These are phyloP conservation scores for Erodium chrysanthum DNA, from an alignment of 441 rosid genomes.

Conservation along the genomic window DNA sequence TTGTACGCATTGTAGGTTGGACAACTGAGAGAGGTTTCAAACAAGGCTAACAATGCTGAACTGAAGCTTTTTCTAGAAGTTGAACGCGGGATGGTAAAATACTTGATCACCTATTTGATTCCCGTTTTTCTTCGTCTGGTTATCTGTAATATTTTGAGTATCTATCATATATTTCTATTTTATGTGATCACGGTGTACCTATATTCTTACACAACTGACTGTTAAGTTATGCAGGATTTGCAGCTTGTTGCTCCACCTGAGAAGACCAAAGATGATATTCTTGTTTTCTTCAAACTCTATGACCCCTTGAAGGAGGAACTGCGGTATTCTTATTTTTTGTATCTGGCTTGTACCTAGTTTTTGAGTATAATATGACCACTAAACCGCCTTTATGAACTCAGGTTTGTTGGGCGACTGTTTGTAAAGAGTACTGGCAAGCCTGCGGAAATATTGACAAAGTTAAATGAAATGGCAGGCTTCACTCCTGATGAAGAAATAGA, in stretches of 20 bases:
- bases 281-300: slow-evolving; percentile 62
- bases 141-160: slow-evolving; percentile 9
- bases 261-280: slow-evolving; percentile 52
- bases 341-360: slow-evolving; percentile 8
- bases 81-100: slow-evolving; percentile 44
- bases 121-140: slow-evolving; percentile 2
- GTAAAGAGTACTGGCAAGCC: slow-evolving; percentile 53
- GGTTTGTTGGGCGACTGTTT: slow-evolving; percentile 56
- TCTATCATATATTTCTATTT: background rate
- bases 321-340: slow-evolving; percentile 39
- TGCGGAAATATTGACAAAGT: slow-evolving; percentile 38
- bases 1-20: slow-evolving; percentile 40
- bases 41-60: slow-evolving; percentile 54
- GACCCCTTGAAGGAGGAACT: slow-evolving; percentile 50
- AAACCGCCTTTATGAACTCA: slow-evolving; percentile 26
- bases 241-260: slow-evolving; percentile 50
- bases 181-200: background rate
- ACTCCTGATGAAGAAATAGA: slow-evolving; percentile 74
- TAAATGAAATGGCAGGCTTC: slow-evolving; percentile 88
- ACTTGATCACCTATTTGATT: background rate
- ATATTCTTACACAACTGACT: slow-evolving; percentile 11
- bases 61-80: slow-evolving; percentile 60
- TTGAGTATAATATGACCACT: slow-evolving; percentile 6
- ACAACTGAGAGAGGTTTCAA: slow-evolving; percentile 55
- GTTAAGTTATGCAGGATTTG: slow-evolving; percentile 33